A percentile compares a stretch with the other conserved stretches of the same genome.
phyloP scores from a whole-genome alignment of 2,329 filamentous ascomycete genomes.

The Trichoderma oligosporum region DNA sequence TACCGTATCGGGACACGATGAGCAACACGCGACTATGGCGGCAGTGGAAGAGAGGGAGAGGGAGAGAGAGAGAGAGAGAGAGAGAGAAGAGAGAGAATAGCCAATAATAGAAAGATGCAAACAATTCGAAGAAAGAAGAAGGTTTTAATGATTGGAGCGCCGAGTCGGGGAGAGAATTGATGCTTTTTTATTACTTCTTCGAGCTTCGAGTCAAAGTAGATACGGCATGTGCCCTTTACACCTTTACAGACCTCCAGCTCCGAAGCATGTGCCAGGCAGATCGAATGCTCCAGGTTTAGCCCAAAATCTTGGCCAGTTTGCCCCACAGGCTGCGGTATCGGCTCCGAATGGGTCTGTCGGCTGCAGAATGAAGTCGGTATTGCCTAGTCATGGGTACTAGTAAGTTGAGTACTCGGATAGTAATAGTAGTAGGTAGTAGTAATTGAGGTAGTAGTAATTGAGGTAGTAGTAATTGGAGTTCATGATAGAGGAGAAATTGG shows the following conservation, averaged over 20 bases:
- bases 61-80: not conserved
- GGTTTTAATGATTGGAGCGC: not conserved
- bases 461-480: too few species aligned
- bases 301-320: not conserved
- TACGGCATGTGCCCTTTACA: not conserved
- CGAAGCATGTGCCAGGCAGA: constrained; percentile 20
- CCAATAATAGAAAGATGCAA: not conserved
- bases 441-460: too few species aligned
- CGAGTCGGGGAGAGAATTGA: not conserved
- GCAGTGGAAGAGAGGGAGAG: not conserved
- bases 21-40: not conserved
- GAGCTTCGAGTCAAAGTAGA: not conserved
- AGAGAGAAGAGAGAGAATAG: not conserved
- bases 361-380: not conserved
- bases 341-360: constrained; percentile 15
- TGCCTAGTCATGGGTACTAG: too few species aligned
- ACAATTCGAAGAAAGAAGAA: not conserved
- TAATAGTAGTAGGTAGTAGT: too few species aligned
- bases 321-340: constrained; percentile 22
- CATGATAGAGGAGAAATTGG: too few species aligned
- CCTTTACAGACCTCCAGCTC: not conserved
- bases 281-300: constrained; percentile 10
- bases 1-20: not conserved
- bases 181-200: not conserved
- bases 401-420: too few species aligned